Conservation (phyloP, 2,329 filamentous ascomycete genomes). For the Calcarisporium arbuscula region DNA sequence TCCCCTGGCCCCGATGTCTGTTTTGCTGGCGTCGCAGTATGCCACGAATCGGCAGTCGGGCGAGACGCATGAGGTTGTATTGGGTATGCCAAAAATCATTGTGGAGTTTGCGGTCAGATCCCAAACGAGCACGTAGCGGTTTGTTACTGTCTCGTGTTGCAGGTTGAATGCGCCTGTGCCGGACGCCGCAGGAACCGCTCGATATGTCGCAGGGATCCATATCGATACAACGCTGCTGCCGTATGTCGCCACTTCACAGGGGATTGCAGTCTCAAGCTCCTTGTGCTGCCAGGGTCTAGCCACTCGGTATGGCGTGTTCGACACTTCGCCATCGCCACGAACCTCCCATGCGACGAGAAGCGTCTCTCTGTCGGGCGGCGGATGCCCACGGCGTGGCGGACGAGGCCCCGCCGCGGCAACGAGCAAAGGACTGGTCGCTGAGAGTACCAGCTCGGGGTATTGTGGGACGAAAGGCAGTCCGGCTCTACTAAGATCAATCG, state of each 20-base stretch:
- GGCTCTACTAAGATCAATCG: slow-evolving; percentile 28
- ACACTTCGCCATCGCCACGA: slow-evolving; percentile 15
- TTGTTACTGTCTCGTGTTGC: slow-evolving; percentile 22
- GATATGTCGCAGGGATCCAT: slow-evolving; percentile 33
- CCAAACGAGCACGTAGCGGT: slow-evolving; percentile 32
- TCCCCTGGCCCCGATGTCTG: slow-evolving; percentile 24
- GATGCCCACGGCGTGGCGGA: slow-evolving; percentile 28
- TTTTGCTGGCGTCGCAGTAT: slow-evolving; percentile 29
- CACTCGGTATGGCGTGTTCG: slow-evolving; percentile 27
- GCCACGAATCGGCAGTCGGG: slow-evolving; percentile 34
- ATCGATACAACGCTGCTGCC: slow-evolving; percentile 32
- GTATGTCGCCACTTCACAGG: slow-evolving; percentile 28
- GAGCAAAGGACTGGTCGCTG: slow-evolving; percentile 30
- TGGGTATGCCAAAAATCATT: slow-evolving; percentile 31
- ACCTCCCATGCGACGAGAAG: slow-evolving; percentile 34
- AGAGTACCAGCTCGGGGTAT: slow-evolving; percentile 33
- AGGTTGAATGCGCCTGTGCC: slow-evolving; percentile 26
- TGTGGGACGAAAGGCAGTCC: slow-evolving; percentile 30
- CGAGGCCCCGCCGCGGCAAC: slow-evolving; percentile 32
- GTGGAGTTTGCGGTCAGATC: slow-evolving; percentile 32
- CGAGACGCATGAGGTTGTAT: slow-evolving; percentile 29
- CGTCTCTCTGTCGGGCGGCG: slow-evolving; percentile 30
- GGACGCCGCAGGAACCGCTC: slow-evolving; percentile 22
- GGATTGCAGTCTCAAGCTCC: slow-evolving; percentile 33
- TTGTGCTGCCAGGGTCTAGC: slow-evolving; percentile 30